These are phyloP conservation scores for Hypericum androsaemum DNA, from an alignment of 345 rosid species.

Conservation along the genomic window DNA sequence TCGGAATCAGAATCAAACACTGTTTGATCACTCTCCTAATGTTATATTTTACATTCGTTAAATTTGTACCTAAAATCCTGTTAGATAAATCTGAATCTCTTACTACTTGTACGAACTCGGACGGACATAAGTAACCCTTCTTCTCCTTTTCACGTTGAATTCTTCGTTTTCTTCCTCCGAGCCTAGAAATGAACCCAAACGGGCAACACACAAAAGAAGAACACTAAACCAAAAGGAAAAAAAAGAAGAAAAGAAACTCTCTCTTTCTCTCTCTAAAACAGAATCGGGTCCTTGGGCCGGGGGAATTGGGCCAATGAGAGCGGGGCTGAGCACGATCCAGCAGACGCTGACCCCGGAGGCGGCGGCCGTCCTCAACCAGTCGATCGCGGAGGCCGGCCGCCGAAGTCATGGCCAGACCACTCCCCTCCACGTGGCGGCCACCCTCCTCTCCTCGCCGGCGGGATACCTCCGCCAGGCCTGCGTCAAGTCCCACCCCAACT, in stretches of 20 bases:
- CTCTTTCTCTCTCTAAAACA: not conserved
- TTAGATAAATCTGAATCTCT: no score
- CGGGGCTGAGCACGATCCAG: conserved; percentile 87
- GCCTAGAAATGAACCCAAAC: not conserved
- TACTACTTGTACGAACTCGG: no score
- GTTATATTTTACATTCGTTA: no score
- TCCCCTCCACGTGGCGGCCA: conserved; percentile 96
- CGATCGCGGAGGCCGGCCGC: conserved; percentile 81
- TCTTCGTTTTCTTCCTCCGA: no score
- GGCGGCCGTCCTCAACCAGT: conserved; percentile 72
- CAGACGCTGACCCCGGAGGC: conserved; percentile 98
- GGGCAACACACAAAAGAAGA: not conserved
- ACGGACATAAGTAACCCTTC: no score
- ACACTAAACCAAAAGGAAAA: not conserved
- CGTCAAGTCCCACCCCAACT: conserved; percentile 93
- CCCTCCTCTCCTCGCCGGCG: conserved; percentile 64
- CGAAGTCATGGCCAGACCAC: conserved; percentile 94
- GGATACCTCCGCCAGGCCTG: conserved; percentile 96
- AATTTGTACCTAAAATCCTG: no score
- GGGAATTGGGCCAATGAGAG: conserved; percentile 61
- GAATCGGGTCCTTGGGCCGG: not conserved
- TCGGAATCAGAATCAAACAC: no score
- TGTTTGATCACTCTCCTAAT: no score
- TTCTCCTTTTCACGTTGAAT: no score
- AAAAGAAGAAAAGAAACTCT: no score